Conservation (phyloP, 192 early-diverging fungal genomes). For the Rhizophagus sp. region DNA sequence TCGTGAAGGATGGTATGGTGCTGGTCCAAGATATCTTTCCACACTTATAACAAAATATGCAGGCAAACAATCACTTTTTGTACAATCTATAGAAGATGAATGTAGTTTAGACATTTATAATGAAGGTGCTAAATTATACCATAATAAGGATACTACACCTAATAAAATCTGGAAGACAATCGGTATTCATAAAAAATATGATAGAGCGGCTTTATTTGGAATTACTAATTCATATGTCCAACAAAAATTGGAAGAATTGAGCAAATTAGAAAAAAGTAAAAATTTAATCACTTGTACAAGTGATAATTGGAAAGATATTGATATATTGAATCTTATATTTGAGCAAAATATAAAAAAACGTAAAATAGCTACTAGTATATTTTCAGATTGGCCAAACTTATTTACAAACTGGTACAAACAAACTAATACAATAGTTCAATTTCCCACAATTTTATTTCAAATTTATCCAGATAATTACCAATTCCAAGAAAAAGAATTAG, state of each 20-base stretch:
- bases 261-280: too few species aligned
- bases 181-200: neutral
- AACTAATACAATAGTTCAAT: too few species aligned
- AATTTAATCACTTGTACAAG: neutral
- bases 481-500: neutral
- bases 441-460: neutral
- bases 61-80: neutral
- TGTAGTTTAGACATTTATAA: neutral
- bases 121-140: neutral
- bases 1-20: neutral
- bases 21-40: neutral
- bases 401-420: neutral
- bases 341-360: neutral
- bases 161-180: neutral
- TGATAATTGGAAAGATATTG: neutral
- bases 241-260: neutral
- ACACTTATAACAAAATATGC: neutral
- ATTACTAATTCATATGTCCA: neutral
- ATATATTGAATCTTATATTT: neutral
- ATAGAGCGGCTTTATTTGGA: neutral
- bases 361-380: neutral
- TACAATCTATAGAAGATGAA: neutral
- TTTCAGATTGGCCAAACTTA: neutral
- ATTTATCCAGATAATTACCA: neutral
- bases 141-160: neutral